Evolutionary conservation across 1,284 basidiomycete species (phyloP).

Genomic region (Sanghuangporus baumii): DNA sequence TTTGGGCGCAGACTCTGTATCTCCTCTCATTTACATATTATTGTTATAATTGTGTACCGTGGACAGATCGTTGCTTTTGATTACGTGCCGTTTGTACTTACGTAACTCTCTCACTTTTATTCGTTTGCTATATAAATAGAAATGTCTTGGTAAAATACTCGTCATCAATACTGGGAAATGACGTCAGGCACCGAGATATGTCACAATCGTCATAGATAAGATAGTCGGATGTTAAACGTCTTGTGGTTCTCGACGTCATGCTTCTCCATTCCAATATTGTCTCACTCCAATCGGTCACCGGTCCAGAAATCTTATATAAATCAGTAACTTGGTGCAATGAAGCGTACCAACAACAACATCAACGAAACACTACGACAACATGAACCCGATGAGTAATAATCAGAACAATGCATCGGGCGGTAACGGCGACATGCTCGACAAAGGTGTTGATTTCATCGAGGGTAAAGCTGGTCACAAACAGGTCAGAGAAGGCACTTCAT

Average conservation of each 20-base stretch:
- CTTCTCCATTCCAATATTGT: too few relatives aligned
- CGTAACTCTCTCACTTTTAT: background rate
- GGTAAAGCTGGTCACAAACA: slow-evolving; percentile 20
- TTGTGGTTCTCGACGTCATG: too few relatives aligned
- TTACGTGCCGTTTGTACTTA: background rate
- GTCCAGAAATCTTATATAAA: too few relatives aligned
- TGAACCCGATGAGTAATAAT: background rate
- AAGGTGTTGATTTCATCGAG: slow-evolving; percentile 20
- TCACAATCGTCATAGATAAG: too few relatives aligned
- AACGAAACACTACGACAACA: background rate
- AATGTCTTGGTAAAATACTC: too few relatives aligned
- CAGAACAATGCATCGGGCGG: background rate
- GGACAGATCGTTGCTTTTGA: background rate
- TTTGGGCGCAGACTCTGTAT: background rate
- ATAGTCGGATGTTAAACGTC: too few relatives aligned
- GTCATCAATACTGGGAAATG: too few relatives aligned
- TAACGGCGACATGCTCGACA: slow-evolving; percentile 21
- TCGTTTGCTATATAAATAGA: too few relatives aligned
- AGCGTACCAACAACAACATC: too few relatives aligned
- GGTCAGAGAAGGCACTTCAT: background rate
- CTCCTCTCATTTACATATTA: background rate
- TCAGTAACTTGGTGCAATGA: too few relatives aligned
- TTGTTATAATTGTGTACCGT: background rate
- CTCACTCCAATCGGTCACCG: too few relatives aligned
- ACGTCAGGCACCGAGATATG: too few relatives aligned